Conservation (phyloP, 192 early-diverging fungal genomes). For the Coemansia sp. region DNA sequence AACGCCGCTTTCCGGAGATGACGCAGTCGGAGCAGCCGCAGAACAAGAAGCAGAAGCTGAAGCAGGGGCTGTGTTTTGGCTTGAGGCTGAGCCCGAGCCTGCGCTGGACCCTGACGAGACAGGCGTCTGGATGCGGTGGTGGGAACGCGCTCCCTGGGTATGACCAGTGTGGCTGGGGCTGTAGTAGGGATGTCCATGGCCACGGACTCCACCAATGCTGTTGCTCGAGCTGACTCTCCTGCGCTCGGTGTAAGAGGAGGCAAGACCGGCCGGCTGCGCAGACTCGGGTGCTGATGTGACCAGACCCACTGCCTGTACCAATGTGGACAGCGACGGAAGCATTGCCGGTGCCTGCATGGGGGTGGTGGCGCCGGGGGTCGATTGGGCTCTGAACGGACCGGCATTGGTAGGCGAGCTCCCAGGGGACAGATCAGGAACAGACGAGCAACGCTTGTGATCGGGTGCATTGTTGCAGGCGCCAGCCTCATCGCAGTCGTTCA, state of each 20-base stretch:
- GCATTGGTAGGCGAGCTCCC: slow-evolving; percentile 17
- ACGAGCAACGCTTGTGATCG: slow-evolving; percentile 39
- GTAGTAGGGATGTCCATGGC: slow-evolving; percentile 1
- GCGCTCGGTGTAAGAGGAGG: slow-evolving; percentile 7
- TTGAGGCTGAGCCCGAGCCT: too few relatives aligned
- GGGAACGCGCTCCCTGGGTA: background rate
- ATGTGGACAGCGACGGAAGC: slow-evolving; percentile 42
- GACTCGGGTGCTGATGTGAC: slow-evolving; percentile 18
- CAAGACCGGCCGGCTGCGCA: background rate
- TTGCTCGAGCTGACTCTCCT: slow-evolving; percentile 30
- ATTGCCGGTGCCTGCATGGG: slow-evolving; percentile 20
- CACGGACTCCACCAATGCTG: slow-evolving; percentile 5
- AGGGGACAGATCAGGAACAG: slow-evolving; percentile 33
- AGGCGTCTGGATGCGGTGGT: background rate
- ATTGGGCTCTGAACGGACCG: slow-evolving; percentile 26
- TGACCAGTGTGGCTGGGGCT: slow-evolving; percentile 3
- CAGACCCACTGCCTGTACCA: slow-evolving; percentile 35
- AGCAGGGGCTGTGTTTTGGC: background rate
- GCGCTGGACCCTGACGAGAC: background rate
- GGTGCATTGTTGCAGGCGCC: background rate
- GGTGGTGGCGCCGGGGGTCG: slow-evolving; percentile 29
- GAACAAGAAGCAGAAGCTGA: background rate
- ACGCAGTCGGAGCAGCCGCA: slow-evolving; percentile 13
- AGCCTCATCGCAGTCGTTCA: slow-evolving; percentile 37
- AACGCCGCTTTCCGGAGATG: background rate